Evolutionary conservation across 768 basidiomycete genomes (phyloP).

Genomic region (Artomyces pyxidatus): DNA sequence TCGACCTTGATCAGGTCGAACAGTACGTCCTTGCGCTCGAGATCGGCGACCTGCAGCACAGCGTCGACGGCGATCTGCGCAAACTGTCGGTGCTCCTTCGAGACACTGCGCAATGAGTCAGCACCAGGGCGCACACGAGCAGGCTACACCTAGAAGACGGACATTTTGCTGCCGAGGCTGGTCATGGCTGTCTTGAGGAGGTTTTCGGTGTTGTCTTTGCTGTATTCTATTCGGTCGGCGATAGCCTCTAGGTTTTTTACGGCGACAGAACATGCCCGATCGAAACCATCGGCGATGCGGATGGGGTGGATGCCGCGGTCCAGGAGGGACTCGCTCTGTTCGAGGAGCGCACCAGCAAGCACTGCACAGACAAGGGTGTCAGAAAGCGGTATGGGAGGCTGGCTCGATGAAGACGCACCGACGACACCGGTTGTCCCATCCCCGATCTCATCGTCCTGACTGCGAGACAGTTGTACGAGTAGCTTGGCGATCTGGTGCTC

Average conservation of each 20-base stretch:
- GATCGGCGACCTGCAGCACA: slow-evolving; percentile 89
- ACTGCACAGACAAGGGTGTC: too few relatives aligned
- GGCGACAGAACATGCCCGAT: slow-evolving; percentile 86
- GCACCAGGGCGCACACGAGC: too few relatives aligned
- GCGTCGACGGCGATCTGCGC: slow-evolving; percentile 98
- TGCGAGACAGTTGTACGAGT: slow-evolving; percentile 92
- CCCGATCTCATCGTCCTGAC: slow-evolving; percentile 99
- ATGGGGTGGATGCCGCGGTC: slow-evolving; percentile 99
- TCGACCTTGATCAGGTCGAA: slow-evolving; percentile 99
- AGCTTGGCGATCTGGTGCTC: slow-evolving; percentile 99
- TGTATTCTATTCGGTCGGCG: slow-evolving; percentile 84
- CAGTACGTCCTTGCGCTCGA: slow-evolving; percentile 88
- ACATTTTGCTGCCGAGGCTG: slow-evolving; percentile 98
- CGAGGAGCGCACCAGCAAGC: slow-evolving; percentile 93
- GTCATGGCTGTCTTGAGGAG: slow-evolving; percentile 94
- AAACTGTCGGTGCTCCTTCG: slow-evolving; percentile 92
- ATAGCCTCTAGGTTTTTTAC: slow-evolving; percentile 86
- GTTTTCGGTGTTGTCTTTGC: slow-evolving; percentile 73
- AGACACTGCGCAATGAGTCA: slow-evolving; percentile 78
- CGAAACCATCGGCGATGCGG: slow-evolving; percentile 97
- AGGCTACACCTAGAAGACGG: too few relatives aligned
- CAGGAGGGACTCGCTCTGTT: slow-evolving; percentile 91
- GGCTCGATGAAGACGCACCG: too few relatives aligned
- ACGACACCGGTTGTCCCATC: slow-evolving; percentile 99
- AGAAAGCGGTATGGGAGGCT: too few relatives aligned